Percentiles rank a stretch among this genome's conserved stretches.
Evolutionary conservation across 202 grass and related monocot species (phyloP).

Genomic region (Sporobolus alterniflorus): DNA sequence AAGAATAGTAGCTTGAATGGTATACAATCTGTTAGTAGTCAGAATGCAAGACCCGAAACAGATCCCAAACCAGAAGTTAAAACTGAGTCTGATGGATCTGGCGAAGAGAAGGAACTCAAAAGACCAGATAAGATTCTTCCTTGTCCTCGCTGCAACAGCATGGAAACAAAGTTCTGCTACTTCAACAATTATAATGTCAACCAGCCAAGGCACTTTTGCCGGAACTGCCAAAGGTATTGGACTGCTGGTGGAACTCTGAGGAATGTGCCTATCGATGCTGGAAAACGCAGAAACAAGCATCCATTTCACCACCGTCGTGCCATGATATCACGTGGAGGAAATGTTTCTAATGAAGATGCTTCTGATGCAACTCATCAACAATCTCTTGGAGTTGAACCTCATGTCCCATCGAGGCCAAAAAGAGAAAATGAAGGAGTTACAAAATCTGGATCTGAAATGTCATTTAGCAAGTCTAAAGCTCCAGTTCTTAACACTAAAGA

Average conservation of each 20-base stretch:
- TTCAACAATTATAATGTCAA: constrained; percentile 97
- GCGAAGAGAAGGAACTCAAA: constrained; percentile 55
- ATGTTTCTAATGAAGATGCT: constrained; percentile 34
- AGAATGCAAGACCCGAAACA: constrained; percentile 29
- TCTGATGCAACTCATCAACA: constrained; percentile 41
- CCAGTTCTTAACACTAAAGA: constrained; percentile 50
- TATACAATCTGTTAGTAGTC: constrained; percentile 15
- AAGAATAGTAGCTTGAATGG: constrained; percentile 27
- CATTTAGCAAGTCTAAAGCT: constrained; percentile 43
- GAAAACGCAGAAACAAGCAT: constrained; percentile 79
- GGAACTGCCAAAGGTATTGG: constrained; percentile 92
- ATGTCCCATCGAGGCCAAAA: constrained; percentile 2
- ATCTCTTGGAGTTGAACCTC: constrained; percentile 29
- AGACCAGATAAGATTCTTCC: constrained; percentile 75
- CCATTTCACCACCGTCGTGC: constrained; percentile 50
- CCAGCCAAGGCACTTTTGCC: constrained; percentile 90
- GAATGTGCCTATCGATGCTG: constrained; percentile 80
- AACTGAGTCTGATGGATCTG: constrained; percentile 30
- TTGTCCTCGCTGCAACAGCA: constrained; percentile 89
- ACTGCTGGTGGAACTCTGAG: constrained; percentile 85
- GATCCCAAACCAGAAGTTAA: constrained; percentile 41
- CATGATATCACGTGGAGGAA: constrained; percentile 38
- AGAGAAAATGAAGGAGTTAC: constrained; percentile 44
- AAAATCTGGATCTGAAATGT: constrained; percentile 52
- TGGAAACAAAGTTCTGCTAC: constrained; percentile 97